Evolutionary conservation across 495 filamentous ascomycete genomes (phyloP), one percentile per base, ranked within the genome.

Genomic region (Cenococcum geophilum): DNA sequence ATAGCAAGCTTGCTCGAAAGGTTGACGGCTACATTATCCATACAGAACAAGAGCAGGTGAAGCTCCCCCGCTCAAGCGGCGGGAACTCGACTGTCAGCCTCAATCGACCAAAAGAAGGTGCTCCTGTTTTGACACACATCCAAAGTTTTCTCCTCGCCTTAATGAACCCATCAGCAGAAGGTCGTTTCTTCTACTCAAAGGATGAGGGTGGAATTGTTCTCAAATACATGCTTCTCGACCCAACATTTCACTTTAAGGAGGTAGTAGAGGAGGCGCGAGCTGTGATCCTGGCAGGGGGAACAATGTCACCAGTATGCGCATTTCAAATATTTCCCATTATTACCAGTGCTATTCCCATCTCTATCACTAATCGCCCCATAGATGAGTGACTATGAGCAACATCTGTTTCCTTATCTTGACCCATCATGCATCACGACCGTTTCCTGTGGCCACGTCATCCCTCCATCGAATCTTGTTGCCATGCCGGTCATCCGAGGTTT

Each of bases 391-490:
- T 97, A 95, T 71, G 82, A 79, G 53, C 80, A 84, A 5, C 87
- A 95, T 66, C 80, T 98, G 16, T 93, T 98, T 68, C 86, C 91
- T 0, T 87, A 89, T 60, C 70, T 95, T 0, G 74, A 83, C 0
- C 67, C 77, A 4, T 75, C 76, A 8, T 83, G 84, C 43, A 80
- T 97, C 32, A 82, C 78, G 4, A 95, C 90, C 1, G 83, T 96
- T 20, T 96, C 89, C 56, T 97, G 91, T 72, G 93, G 91, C 4
- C 93, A 98, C 74, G 92, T 98, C 22, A 95, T 97, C 57, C 91
- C 93, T 1, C 65, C 80, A 1, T 82, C 85, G 18, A 96, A 93
- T 59, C 80, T 98, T 10, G 78, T 88, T 34, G 91, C 87, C 22
- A 86, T 86, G 67, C 82, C 86, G 0, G 68, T 91, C 0, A 73